Percentiles rank a stretch among this genome's conserved stretches.
phyloP scores from a whole-genome alignment of 2,329 filamentous ascomycete species.

The Pestalotiopsis sp. region DNA sequence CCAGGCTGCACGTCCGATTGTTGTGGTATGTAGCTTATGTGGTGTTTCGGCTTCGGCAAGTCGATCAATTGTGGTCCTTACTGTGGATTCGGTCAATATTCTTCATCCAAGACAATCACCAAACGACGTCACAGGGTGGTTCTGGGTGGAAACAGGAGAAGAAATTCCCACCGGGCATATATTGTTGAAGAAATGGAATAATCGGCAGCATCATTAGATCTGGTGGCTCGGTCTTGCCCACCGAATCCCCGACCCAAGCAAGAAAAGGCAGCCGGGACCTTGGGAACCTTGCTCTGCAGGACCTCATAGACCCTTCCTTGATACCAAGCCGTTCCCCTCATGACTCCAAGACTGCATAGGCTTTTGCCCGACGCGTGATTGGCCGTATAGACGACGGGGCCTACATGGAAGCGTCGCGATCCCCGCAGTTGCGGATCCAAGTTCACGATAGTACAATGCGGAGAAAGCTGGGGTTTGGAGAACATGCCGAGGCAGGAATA shows the following conservation, averaged over 20 bases:
- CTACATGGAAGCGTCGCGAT: background rate
- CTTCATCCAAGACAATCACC: background rate
- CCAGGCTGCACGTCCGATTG: too few species aligned
- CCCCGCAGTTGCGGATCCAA: background rate
- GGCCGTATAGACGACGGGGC: background rate
- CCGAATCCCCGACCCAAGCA: background rate
- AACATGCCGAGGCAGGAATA: constrained; percentile 7
- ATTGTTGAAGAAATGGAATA: background rate
- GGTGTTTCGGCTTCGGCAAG: background rate
- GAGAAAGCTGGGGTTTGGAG: constrained; percentile 11
- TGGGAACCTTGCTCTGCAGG: too few species aligned
- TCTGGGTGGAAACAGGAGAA: background rate
- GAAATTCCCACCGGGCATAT: background rate
- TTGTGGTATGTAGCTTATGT: too few species aligned
- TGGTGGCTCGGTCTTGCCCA: background rate
- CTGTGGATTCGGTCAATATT: background rate
- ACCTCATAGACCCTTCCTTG: too few species aligned
- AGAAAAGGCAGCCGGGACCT: too few species aligned
- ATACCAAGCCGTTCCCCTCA: background rate
- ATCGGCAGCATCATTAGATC: background rate
- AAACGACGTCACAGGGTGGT: background rate
- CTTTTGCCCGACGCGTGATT: background rate
- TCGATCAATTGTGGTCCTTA: background rate
- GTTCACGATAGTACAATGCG: background rate
- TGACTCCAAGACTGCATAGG: background rate